phyloP scores from a whole-genome alignment of 129 eudicot species.

The Artemisia argyi region DNA sequence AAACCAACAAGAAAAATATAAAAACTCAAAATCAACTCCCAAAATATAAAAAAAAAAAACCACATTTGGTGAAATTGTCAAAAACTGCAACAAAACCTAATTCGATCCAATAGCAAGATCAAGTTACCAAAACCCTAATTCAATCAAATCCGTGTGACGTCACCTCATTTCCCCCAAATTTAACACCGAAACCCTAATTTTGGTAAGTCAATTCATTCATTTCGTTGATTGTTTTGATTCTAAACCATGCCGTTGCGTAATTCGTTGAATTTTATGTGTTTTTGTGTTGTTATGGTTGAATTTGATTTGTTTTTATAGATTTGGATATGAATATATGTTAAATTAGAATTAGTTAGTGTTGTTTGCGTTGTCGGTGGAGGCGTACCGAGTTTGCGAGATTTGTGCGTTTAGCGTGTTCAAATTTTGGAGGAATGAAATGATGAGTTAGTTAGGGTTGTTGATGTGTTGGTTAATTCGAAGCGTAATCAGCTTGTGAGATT shows the following conservation, averaged over 20 bases:
- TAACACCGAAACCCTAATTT: slow-evolving; percentile 24
- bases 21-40: too few relatives aligned
- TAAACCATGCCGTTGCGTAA: background rate
- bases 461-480: background rate
- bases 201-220: slow-evolving; percentile 37
- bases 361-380: background rate
- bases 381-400: background rate
- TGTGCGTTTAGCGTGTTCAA: slow-evolving; percentile 5
- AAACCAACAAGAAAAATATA: too few relatives aligned
- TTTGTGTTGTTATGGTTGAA: slow-evolving; percentile 19
- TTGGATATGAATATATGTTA: slow-evolving; percentile 15
- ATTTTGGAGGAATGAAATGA: slow-evolving; percentile 15
- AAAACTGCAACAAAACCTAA: slow-evolving; percentile 21
- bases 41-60: too few relatives aligned
- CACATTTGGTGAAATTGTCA: slow-evolving; percentile 1
- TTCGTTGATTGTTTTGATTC: background rate
- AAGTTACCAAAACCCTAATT: slow-evolving; percentile 35
- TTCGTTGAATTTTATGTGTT: slow-evolving; percentile 15
- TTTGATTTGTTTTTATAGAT: slow-evolving; percentile 18
- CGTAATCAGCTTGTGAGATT: background rate
- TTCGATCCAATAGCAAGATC: slow-evolving; percentile 8
- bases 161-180: slow-evolving; percentile 27
- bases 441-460: slow-evolving; percentile 2
- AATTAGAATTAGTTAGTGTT: slow-evolving; percentile 21
- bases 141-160: slow-evolving; percentile 17